phyloP scores from a whole-genome alignment of 208 protist species.

The Trypanosoma conorhini region DNA sequence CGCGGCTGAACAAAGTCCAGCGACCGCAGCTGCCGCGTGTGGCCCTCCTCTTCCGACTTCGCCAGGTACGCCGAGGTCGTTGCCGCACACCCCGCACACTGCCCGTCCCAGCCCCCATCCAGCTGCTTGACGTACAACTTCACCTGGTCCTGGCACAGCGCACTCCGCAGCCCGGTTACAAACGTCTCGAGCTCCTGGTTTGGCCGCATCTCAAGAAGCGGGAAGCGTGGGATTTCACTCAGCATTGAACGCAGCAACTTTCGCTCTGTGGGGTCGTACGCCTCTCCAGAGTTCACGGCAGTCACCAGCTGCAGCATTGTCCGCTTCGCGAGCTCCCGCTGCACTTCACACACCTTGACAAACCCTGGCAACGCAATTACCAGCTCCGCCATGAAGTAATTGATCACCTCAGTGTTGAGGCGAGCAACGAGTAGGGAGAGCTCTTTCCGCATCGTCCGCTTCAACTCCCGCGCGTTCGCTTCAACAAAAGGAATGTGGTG shows the following conservation, averaged over 20 bases:
- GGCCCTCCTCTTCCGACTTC: not conserved
- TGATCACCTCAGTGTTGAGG: constrained; percentile 85
- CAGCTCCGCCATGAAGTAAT: constrained; percentile 58
- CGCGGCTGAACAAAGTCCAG: not conserved
- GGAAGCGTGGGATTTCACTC: constrained; percentile 3
- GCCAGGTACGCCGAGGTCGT: constrained; percentile 9
- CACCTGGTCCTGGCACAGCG: constrained; percentile 81
- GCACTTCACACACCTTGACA: constrained; percentile 5
- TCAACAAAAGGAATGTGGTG: constrained; percentile 33
- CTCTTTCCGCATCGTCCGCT: constrained; percentile 44
- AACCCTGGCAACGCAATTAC: constrained; percentile 11
- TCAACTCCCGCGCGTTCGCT: constrained; percentile 13
- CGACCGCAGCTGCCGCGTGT: not conserved
- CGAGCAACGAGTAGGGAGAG: constrained; percentile 58
- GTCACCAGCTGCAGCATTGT: not conserved
- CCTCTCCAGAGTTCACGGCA: not conserved
- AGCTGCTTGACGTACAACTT: constrained; percentile 11
- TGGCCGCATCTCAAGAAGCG: constrained; percentile 34
- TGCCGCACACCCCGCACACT: not conserved
- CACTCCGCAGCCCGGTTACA: constrained; percentile 51
- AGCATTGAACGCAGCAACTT: constrained; percentile 4
- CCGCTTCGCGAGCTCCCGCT: not conserved
- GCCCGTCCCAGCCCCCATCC: not conserved
- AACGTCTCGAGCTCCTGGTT: constrained; percentile 40
- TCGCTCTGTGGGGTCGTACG: not conserved